Conservation (phyloP, 1,284 basidiomycete species). For the Cutaneotrichosporon dermatis region DNA sequence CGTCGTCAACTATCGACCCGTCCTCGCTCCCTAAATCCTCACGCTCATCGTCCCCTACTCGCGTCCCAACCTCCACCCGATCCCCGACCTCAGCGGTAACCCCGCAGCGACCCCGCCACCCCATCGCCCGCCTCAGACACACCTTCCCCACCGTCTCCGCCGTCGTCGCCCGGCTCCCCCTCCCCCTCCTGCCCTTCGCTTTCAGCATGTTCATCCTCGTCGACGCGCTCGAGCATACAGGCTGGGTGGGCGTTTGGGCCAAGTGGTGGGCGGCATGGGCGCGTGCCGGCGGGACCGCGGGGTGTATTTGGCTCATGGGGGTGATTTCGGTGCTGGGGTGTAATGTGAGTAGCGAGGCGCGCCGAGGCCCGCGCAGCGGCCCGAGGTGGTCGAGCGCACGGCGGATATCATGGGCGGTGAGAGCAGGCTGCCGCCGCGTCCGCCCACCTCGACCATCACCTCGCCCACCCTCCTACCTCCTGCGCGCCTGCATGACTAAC, state of each 20-base stretch:
- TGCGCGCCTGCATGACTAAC: neutral
- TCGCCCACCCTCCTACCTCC: too few relatives aligned
- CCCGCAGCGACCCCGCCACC: slow-evolving; percentile 6
- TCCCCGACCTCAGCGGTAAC: neutral
- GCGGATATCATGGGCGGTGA: too few relatives aligned
- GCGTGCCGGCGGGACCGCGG: slow-evolving; percentile 44
- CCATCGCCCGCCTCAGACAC: slow-evolving; percentile 21
- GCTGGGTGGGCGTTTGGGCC: slow-evolving; percentile 88
- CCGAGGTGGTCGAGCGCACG: too few relatives aligned
- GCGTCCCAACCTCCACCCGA: slow-evolving; percentile 4
- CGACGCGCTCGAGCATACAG: slow-evolving; percentile 72
- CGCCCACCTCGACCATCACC: too few relatives aligned
- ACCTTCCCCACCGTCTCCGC: slow-evolving; percentile 71
- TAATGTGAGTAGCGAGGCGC: slow-evolving; percentile 56
- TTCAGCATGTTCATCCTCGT: slow-evolving; percentile 95
- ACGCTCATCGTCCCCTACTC: slow-evolving; percentile 30
- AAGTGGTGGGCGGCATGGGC: slow-evolving; percentile 62
- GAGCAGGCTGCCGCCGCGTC: too few relatives aligned
- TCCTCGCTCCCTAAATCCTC: neutral
- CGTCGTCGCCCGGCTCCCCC: slow-evolving; percentile 58
- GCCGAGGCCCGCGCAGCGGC: too few relatives aligned
- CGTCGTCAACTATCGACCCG: too few relatives aligned
- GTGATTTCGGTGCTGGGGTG: slow-evolving; percentile 66
- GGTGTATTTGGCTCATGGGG: slow-evolving; percentile 54
- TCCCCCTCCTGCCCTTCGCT: slow-evolving; percentile 73